Evolutionary conservation across 2,329 filamentous ascomycete species (phyloP).

Genomic region (Stemphylium lycopersici): DNA sequence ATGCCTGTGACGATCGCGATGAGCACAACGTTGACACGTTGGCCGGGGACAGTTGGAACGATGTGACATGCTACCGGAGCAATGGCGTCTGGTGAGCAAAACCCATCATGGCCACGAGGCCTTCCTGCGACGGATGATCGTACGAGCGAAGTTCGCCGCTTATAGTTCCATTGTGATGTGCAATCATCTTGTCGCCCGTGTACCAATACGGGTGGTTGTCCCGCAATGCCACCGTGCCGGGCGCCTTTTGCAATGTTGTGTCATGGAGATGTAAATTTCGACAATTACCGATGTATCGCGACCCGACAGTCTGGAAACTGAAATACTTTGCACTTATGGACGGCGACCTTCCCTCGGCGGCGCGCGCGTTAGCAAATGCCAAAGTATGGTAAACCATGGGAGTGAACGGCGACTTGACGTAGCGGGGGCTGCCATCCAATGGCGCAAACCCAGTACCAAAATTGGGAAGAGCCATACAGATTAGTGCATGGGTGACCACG

Average conservation of each 20-base stretch:
- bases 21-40: neutral
- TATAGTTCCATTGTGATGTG: neutral
- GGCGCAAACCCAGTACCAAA: constrained; percentile 4
- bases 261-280: neutral
- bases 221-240: constrained; percentile 9
- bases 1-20: constrained; percentile 7
- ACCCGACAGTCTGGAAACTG: constrained; percentile 7
- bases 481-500: constrained; percentile 2
- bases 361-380: constrained; percentile 1
- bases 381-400: constrained; percentile 8
- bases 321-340: neutral
- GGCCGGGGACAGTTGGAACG: neutral
- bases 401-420: constrained; percentile 5
- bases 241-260: neutral
- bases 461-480: neutral
- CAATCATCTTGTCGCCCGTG: constrained; percentile 2
- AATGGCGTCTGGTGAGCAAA: neutral
- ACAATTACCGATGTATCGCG: neutral
- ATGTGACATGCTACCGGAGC: neutral
- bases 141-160: neutral
- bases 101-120: neutral
- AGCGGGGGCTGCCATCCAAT: constrained; percentile 5
- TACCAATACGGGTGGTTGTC: constrained; percentile 1
- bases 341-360: constrained; percentile 6
- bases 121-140: neutral